These are phyloP conservation scores for Termitomyces sp. DNA, from an alignment of 768 basidiomycete genomes.

Conservation along the genomic window DNA sequence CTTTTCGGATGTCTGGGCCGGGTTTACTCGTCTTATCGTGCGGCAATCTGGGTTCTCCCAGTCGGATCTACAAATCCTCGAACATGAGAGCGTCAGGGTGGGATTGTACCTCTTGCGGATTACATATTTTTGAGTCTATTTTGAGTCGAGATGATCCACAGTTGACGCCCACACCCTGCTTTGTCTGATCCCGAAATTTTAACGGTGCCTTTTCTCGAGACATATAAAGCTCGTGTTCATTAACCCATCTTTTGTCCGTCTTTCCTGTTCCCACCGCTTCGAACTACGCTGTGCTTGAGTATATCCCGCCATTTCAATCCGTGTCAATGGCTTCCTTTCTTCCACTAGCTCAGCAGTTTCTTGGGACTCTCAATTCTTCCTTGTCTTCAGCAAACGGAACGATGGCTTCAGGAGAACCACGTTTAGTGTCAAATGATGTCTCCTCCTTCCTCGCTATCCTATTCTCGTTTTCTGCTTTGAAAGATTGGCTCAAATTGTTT, in stretches of 20 bases:
- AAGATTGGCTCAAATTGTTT: constrained; percentile 50
- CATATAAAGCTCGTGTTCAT: background rate
- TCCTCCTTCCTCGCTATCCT: constrained; percentile 15
- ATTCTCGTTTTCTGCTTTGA: constrained; percentile 38
- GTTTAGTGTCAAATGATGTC: constrained; percentile 7
- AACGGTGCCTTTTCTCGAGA: background rate
- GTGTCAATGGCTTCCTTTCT: constrained; percentile 6
- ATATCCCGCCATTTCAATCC: too few relatives aligned
- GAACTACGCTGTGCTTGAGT: background rate
- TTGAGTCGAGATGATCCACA: background rate
- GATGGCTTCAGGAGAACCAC: constrained; percentile 7
- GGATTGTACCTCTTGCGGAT: too few relatives aligned
- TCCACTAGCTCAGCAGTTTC: constrained; percentile 7
- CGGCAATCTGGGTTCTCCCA: background rate
- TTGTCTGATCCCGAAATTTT: too few relatives aligned
- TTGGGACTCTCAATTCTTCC: background rate
- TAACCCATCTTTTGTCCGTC: background rate
- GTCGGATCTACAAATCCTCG: background rate
- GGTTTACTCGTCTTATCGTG: too few relatives aligned
- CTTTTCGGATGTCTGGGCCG: background rate
- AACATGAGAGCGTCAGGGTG: background rate
- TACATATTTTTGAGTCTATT: too few relatives aligned
- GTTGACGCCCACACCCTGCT: too few relatives aligned
- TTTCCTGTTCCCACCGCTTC: background rate
- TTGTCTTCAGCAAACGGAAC: background rate